Evolutionary conservation across 2,329 filamentous ascomycete species (phyloP).

Genomic region (Rhynchosporium agropyri): DNA sequence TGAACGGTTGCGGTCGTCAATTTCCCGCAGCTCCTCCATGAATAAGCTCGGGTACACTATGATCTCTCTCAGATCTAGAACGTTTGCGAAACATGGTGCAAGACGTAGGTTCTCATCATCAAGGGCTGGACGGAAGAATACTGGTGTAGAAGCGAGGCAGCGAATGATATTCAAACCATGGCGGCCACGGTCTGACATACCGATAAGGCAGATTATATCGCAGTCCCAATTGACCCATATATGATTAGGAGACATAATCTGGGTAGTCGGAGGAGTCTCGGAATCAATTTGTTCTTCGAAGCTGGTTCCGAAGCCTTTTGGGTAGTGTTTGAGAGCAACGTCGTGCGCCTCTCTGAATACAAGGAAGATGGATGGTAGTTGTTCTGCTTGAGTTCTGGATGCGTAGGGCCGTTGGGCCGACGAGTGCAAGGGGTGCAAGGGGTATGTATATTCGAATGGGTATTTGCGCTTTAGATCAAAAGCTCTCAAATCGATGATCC

Average conservation of each 20-base stretch:
- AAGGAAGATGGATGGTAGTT: not conserved
- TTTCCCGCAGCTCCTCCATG: not conserved
- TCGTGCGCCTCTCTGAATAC: not conserved
- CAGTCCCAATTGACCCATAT: not conserved
- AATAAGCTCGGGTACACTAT: not conserved
- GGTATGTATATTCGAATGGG: not conserved
- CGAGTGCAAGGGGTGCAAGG: not conserved
- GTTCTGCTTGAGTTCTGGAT: slow-evolving; percentile 1
- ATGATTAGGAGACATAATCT: not conserved
- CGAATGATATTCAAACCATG: not conserved
- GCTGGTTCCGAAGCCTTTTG: not conserved
- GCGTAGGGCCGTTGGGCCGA: not conserved
- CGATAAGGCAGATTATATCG: not conserved
- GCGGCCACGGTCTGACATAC: no score
- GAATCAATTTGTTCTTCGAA: not conserved
- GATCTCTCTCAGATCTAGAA: not conserved
- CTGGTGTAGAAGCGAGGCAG: not conserved
- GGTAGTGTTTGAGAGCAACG: not conserved
- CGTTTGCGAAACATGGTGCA: not conserved
- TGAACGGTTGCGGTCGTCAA: not conserved
- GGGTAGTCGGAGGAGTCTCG: not conserved
- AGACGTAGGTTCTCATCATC: not conserved
- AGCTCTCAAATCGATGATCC: not conserved
- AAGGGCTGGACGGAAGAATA: not conserved
- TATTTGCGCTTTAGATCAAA: not conserved